Evolutionary conservation across 768 basidiomycete genomes (phyloP).

Genomic region (Boletus rubescentipes): DNA sequence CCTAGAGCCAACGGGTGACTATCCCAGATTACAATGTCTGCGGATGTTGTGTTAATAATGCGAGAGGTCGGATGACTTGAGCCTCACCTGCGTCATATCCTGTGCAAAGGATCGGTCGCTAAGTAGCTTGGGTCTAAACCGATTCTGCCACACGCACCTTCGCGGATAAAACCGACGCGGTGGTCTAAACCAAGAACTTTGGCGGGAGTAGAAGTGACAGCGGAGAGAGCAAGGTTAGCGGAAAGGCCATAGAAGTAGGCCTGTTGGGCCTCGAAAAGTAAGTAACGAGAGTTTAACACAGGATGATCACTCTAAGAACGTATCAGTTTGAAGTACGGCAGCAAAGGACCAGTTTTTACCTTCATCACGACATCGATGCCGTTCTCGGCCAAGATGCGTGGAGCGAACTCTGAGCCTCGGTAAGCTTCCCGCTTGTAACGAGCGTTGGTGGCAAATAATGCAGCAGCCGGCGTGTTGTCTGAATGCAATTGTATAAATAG

Average conservation of each 20-base stretch:
- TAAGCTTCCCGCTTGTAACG: conserved; percentile 65
- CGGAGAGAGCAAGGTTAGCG: conserved; percentile 60
- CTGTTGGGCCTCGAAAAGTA: conserved; percentile 60
- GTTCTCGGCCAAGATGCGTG: conserved; percentile 55
- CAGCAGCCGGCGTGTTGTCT: conserved; percentile 66
- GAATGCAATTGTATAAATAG: not conserved
- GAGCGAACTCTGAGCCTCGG: conserved; percentile 63
- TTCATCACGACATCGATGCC: conserved; percentile 64
- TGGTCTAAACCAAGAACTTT: conserved; percentile 70
- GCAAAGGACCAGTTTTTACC: conserved; percentile 34
- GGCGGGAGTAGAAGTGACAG: conserved; percentile 74
- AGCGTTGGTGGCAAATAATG: conserved; percentile 79
- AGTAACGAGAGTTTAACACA: conserved; percentile 52
- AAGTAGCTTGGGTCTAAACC: not conserved
- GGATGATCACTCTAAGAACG: conserved; percentile 49
- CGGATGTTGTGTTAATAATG: not conserved
- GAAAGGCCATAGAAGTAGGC: conserved; percentile 73
- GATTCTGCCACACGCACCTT: conserved; percentile 36
- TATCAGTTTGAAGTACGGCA: conserved; percentile 3
- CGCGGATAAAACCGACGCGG: conserved; percentile 62
- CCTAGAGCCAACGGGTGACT: conserved; percentile 76
- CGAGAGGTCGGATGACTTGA: not conserved
- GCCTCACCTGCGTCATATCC: conserved; percentile 67
- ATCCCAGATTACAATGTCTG: conserved; percentile 76
- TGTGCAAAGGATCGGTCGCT: conserved; percentile 16